These are phyloP conservation scores for Fraxinus dipetala DNA, from an alignment of 305 asterid genomes.

Conservation along the genomic window DNA sequence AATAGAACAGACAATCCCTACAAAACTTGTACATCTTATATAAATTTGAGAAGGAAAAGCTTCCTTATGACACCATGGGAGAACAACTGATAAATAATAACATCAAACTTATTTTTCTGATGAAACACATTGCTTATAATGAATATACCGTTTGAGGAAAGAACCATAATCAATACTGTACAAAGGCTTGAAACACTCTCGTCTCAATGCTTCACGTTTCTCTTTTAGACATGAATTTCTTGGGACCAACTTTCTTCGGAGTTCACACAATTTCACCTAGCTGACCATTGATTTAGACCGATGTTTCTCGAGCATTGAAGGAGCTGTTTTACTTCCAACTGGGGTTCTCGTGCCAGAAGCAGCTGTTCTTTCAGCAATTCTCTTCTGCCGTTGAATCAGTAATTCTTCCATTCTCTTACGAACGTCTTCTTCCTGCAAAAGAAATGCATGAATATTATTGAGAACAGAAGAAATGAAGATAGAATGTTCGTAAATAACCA, in stretches of 20 bases:
- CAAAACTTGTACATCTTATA: neutral
- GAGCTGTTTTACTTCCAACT: slow-evolving; percentile 49
- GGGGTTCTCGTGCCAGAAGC: slow-evolving; percentile 43
- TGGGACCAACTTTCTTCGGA: slow-evolving; percentile 9
- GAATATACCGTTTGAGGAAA: neutral
- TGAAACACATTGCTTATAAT: neutral
- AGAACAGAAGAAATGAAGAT: neutral
- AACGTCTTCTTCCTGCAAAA: slow-evolving; percentile 65
- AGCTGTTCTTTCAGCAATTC: slow-evolving; percentile 80
- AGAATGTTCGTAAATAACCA: neutral
- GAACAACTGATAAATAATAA: neutral
- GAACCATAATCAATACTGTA: neutral
- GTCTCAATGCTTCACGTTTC: neutral
- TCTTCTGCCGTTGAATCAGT: slow-evolving; percentile 55
- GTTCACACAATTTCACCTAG: slow-evolving; percentile 9
- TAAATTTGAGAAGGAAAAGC: neutral
- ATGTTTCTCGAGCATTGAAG: slow-evolving; percentile 39
- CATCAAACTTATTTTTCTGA: neutral
- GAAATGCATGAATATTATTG: slow-evolving; percentile 7
- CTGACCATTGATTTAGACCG: slow-evolving; percentile 19
- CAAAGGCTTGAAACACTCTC: neutral
- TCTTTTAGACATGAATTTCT: neutral
- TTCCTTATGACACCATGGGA: neutral
- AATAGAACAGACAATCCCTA: neutral
- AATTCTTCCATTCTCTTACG: slow-evolving; percentile 69